A percentile compares a stretch with the other conserved stretches of the same genome.
Evolutionary conservation across 1,139 yeast genomes (phyloP).

Genomic region (Pichia sp.): DNA sequence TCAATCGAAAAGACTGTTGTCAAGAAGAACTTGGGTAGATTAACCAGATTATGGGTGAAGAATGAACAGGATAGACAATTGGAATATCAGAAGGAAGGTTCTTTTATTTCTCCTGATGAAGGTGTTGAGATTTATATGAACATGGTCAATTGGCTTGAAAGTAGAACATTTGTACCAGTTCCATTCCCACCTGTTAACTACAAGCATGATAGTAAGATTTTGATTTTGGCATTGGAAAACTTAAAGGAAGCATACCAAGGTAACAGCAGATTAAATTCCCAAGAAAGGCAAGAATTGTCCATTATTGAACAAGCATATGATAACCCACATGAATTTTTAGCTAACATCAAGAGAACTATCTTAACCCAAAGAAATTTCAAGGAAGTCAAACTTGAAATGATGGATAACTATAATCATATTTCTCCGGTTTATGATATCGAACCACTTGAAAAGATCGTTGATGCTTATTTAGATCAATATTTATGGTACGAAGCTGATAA

Average conservation of each 20-base stretch:
- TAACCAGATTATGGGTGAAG: conserved; percentile 90
- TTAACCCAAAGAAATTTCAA: conserved; percentile 91
- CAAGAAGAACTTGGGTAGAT: conserved; percentile 85
- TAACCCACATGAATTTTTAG: conserved; percentile 90
- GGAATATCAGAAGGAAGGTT: conserved; percentile 81
- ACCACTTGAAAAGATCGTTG: conserved; percentile 93
- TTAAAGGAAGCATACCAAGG: conserved; percentile 81
- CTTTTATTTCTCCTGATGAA: conserved; percentile 80
- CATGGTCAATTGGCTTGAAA: conserved; percentile 92
- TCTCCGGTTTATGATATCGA: conserved; percentile 87
- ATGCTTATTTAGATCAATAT: conserved; percentile 94
- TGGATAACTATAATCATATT: conserved; percentile 84
- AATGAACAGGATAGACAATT: conserved; percentile 89
- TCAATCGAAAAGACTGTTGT: conserved; percentile 95
- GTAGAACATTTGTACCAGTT: conserved; percentile 79
- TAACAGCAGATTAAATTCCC: conserved; percentile 79
- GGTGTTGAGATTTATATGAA: conserved; percentile 86
- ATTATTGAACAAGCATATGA: conserved; percentile 96
- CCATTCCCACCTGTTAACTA: conserved; percentile 94
- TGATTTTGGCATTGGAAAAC: conserved; percentile 86
- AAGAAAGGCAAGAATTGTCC: conserved; percentile 90
- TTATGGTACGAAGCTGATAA: conserved; percentile 95
- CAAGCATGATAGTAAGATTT: conserved; percentile 88
- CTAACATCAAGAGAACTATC: conserved; percentile 77
- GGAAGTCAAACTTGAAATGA: conserved; percentile 85